phyloP scores from a whole-genome alignment of 768 basidiomycete species.

The Lentinula detonsa region DNA sequence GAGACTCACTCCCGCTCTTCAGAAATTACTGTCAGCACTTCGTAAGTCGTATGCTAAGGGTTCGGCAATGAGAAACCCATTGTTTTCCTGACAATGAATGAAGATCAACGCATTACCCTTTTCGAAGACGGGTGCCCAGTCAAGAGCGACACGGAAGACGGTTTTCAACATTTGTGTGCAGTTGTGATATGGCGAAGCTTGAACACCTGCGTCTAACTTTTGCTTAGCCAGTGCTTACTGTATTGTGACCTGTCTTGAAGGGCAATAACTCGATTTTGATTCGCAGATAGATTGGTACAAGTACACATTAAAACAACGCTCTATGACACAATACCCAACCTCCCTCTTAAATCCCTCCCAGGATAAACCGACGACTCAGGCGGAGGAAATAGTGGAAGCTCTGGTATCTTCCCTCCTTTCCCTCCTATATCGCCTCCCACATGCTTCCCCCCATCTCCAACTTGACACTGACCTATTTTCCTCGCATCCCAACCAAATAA shows the following conservation, averaged over 20 bases:
- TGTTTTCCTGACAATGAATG: conserved; percentile 38
- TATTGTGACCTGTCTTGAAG: too few species aligned
- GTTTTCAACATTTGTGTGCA: conserved; percentile 64
- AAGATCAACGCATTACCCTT: conserved; percentile 93
- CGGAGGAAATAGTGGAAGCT: background rate
- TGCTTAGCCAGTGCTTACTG: too few species aligned
- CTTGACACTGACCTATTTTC: background rate
- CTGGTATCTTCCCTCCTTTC: background rate
- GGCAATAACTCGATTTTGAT: too few species aligned
- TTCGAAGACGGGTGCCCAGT: conserved; percentile 98
- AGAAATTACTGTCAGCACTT: conserved; percentile 52
- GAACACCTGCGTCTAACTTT: too few species aligned
- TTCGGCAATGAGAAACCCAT: too few species aligned
- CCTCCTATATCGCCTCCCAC: too few species aligned
- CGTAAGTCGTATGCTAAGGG: conserved; percentile 22
- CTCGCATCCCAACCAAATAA: background rate
- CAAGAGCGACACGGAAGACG: conserved; percentile 96
- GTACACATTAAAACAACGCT: too few species aligned
- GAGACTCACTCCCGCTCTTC: too few species aligned
- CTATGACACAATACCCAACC: background rate
- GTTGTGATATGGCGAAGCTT: too few species aligned
- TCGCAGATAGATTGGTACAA: too few species aligned
- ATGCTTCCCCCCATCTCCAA: too few species aligned
- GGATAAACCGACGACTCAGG: background rate
- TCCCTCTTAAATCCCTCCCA: background rate